A percentile compares a stretch with the other conserved stretches of the same genome.
These are phyloP conservation scores for Wickerhamiella dianesei DNA, from an alignment of 805 yeast species.

Conservation along the genomic window DNA sequence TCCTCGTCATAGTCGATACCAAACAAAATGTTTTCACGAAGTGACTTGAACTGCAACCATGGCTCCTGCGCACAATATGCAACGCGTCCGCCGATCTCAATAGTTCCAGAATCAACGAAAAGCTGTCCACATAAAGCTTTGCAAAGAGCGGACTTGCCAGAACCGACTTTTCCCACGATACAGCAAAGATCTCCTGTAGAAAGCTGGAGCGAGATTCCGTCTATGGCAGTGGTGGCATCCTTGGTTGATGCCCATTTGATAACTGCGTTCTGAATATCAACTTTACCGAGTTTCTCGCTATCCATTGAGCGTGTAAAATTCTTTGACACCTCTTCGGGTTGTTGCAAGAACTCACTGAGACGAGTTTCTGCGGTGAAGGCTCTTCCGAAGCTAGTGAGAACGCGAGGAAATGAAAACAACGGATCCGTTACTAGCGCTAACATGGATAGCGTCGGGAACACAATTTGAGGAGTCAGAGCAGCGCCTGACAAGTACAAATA, in stretches of 20 bases:
- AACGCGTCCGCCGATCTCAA: slow-evolving; percentile 49
- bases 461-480: slow-evolving; percentile 77
- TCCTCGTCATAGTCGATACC: slow-evolving; percentile 69
- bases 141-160: slow-evolving; percentile 75
- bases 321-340: slow-evolving; percentile 8
- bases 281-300: not conserved
- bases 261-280: not conserved
- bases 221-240: slow-evolving; percentile 36
- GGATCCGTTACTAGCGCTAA: slow-evolving; percentile 43
- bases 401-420: slow-evolving; percentile 11
- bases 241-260: slow-evolving; percentile 1
- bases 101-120: slow-evolving; percentile 54
- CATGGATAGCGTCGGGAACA: slow-evolving; percentile 45
- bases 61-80: slow-evolving; percentile 84
- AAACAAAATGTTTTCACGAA: slow-evolving; percentile 61
- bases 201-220: slow-evolving; percentile 47
- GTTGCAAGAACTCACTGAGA: slow-evolving; percentile 12
- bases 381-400: slow-evolving; percentile 9
- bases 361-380: slow-evolving; percentile 14
- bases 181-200: slow-evolving; percentile 70
- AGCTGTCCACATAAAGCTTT: slow-evolving; percentile 71
- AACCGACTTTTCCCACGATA: slow-evolving; percentile 79
- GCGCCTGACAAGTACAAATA: slow-evolving; percentile 46
- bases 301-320: slow-evolving; percentile 6
- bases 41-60: slow-evolving; percentile 87